Base-by-base conservation (phyloP, 1,139 yeast genomes). In the Yamadazyma mexicana region DNA sequence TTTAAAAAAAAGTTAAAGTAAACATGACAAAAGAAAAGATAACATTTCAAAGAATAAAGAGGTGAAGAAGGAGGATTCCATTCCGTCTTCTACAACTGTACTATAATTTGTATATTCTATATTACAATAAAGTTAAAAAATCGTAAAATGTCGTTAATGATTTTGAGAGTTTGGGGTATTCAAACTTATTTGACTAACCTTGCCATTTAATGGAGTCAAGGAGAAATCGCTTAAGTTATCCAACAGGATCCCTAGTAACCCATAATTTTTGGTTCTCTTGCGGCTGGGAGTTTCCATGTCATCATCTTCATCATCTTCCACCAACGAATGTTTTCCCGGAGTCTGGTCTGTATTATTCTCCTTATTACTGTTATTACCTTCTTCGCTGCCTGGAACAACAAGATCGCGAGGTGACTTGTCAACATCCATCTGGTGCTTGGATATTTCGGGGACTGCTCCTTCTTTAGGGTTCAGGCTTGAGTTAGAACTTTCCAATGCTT, bases 161-260 rank as follows among this genome's bases (percentile, higher is more conserved):
- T 18, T 17, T 11, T 30, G 10, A 10, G 24, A 17, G 17, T 7
- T 5, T 5, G 22, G 36, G 10, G 50, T 40, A 10, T 42, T 38
- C 10, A 51, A 29, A 16, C 37, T 26, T 45, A 54, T 51, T 20
- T 42, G 42, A 11, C 39, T 45, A 14, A 54, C 46, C 29, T 41
- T 44, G 1, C 51, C 50, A 31, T 51, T 50, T 10, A 54, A 38
- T 5, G 58, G 57, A 2, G 56, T 48, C 3, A 50, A 6, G 5
- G 45, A 35, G 11, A 35, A 34, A 9, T 38, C 40, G 11, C 16
- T 16, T 2, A 33, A 24, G 15, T 36, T 38, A 11, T 30, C 37
- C 9, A 44, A 26, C 32, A 35, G 42, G 20, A 50, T 44, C 2
- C 49, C 54, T 15, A 52, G 35, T 12, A 51, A 34, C 3, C 54